Evolutionary conservation across 352 stramenopile species (phyloP).

Genomic region (Elongisporangium anandrum): DNA sequence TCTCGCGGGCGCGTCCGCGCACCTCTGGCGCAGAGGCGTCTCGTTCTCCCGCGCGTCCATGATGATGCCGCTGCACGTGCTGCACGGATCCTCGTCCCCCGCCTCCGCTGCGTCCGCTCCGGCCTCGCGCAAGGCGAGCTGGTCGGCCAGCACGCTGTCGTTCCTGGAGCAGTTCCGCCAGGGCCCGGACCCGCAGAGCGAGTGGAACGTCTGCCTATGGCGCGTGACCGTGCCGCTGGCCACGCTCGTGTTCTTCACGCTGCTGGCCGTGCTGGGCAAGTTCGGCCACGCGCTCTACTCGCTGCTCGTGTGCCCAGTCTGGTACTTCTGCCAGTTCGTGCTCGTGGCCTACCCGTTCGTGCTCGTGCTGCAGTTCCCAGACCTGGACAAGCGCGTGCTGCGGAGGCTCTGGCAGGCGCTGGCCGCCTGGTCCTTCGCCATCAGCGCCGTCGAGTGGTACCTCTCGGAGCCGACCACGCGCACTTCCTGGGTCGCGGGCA

Average conservation of each 20-base stretch:
- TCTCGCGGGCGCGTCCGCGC: no score
- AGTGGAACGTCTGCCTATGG: slow-evolving; percentile 81
- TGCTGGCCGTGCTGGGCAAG: slow-evolving; percentile 57
- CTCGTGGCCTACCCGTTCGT: slow-evolving; percentile 73
- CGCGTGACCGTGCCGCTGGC: slow-evolving; percentile 77
- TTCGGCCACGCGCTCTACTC: slow-evolving; percentile 53
- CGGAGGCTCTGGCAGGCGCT: slow-evolving; percentile 42
- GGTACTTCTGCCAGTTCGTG: slow-evolving; percentile 75
- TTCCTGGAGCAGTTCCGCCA: slow-evolving; percentile 73
- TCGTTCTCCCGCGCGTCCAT: no score
- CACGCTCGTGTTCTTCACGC: slow-evolving; percentile 68
- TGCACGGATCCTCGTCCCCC: no score
- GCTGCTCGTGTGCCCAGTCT: slow-evolving; percentile 61
- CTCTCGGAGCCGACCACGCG: slow-evolving; percentile 43
- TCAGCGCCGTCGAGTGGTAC: slow-evolving; percentile 70
- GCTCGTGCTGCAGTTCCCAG: slow-evolving; percentile 65
- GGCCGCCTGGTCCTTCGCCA: slow-evolving; percentile 32
- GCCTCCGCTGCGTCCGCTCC: not conserved
- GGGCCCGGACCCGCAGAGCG: slow-evolving; percentile 65
- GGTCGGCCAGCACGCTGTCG: slow-evolving; percentile 20
- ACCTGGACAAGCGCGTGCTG: slow-evolving; percentile 17
- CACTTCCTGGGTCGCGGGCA: slow-evolving; percentile 72
- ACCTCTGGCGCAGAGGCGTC: no score
- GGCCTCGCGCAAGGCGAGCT: not conserved
- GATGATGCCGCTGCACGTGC: no score